These are phyloP conservation scores for Lagenidium giganteum DNA, from an alignment of 352 stramenopile genomes.

Conservation along the genomic window DNA sequence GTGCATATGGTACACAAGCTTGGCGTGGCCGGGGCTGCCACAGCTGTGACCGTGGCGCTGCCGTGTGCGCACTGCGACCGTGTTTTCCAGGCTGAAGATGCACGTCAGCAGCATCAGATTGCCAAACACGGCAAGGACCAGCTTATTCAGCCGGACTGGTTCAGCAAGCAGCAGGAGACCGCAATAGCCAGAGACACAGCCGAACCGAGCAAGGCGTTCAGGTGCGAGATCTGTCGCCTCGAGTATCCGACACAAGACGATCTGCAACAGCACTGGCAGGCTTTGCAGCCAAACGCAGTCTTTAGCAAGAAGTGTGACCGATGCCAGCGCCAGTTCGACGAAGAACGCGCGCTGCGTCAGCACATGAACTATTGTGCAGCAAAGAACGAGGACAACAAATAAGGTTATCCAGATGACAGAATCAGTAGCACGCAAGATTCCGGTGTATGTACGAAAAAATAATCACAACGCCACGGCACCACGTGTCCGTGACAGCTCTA, in stretches of 20 bases:
- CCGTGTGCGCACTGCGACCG: conserved; percentile 31
- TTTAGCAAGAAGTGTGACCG: conserved; percentile 22
- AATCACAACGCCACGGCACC: conserved; percentile 22
- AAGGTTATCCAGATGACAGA: conserved; percentile 1
- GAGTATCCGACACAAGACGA: too few species aligned
- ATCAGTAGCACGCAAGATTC: conserved; percentile 1
- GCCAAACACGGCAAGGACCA: conserved; percentile 73
- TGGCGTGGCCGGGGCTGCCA: conserved; percentile 9
- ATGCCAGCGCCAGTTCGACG: conserved; percentile 41
- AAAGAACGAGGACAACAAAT: too few species aligned
- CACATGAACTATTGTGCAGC: conserved; percentile 73
- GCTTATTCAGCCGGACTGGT: conserved; percentile 74
- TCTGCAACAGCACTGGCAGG: too few species aligned
- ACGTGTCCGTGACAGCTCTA: conserved; percentile 14
- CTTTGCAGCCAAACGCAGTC: conserved; percentile 23
- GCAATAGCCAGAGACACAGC: too few species aligned
- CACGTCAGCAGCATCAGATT: conserved; percentile 48
- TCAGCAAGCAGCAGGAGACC: conserved; percentile 29
- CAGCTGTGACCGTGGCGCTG: conserved; percentile 20
- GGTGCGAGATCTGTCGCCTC: too few species aligned
- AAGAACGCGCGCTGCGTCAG: conserved; percentile 48
- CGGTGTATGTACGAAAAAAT: too few species aligned
- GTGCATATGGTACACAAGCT: conserved; percentile 73
- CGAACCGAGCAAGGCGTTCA: too few species aligned
- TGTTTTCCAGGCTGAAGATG: conserved; percentile 61